These are phyloP conservation scores for Leccinum variicolor DNA, from an alignment of 768 basidiomycete species.

Conservation along the genomic window DNA sequence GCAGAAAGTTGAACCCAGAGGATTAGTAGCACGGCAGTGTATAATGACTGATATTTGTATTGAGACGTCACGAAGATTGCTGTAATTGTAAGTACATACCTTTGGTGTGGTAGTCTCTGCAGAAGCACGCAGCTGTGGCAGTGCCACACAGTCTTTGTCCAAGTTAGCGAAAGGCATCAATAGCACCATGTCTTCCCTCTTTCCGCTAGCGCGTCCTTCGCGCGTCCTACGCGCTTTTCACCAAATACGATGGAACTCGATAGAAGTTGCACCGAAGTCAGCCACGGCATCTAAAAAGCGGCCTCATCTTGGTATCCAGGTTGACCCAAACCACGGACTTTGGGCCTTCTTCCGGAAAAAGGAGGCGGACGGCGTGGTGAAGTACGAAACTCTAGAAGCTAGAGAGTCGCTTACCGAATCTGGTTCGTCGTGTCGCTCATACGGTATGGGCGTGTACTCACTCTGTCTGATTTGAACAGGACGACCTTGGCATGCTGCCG, in stretches of 20 bases:
- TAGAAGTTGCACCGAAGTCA: constrained; percentile 7
- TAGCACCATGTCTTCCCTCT: constrained; percentile 18
- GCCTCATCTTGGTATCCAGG: constrained; percentile 40
- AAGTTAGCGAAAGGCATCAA: neutral
- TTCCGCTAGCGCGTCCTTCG: constrained; percentile 20
- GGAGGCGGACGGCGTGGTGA: constrained; percentile 46
- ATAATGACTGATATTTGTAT: no score
- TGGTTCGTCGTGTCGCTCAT: constrained; percentile 29
- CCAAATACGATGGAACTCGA: constrained; percentile 21
- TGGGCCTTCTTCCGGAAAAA: constrained; percentile 73
- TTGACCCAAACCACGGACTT: constrained; percentile 67
- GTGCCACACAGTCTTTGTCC: constrained; percentile 4
- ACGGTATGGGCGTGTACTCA: neutral
- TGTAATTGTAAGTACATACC: no score
- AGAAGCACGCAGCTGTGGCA: constrained; percentile 25
- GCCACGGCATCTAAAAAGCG: constrained; percentile 32
- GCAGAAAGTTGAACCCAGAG: neutral
- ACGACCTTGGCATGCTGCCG: constrained; percentile 81
- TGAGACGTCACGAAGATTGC: no score
- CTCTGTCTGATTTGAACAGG: constrained; percentile 48
- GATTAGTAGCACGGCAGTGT: neutral
- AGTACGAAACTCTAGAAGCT: constrained; percentile 47
- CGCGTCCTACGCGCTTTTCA: constrained; percentile 13
- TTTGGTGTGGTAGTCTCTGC: no score
- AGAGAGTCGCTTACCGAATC: constrained; percentile 31